A percentile compares a stretch with the other conserved stretches of the same genome.
phyloP scores from a whole-genome alignment of 2,329 filamentous ascomycete genomes.

The Aureobasidium pullulans region DNA sequence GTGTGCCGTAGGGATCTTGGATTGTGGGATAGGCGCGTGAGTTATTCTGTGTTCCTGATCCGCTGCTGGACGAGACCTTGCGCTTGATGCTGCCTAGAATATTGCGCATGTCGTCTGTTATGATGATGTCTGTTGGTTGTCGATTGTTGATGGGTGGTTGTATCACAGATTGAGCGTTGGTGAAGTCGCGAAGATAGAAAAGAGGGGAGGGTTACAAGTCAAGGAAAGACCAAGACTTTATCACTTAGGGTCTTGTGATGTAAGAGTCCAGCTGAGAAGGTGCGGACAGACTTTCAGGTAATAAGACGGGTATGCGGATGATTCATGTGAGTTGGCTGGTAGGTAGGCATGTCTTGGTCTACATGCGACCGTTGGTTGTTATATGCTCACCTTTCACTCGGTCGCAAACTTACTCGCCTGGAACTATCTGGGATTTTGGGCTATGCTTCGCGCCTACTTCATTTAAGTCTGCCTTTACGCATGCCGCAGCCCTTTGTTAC shows the following conservation, averaged over 20 bases:
- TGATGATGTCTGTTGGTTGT: neutral
- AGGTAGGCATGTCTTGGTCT: neutral
- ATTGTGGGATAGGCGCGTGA: neutral
- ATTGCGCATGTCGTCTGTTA: constrained; percentile 1
- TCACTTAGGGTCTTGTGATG: neutral
- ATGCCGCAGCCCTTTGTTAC: neutral
- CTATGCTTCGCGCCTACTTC: neutral
- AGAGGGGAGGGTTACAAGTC: neutral
- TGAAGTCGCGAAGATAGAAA: neutral
- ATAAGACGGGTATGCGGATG: constrained; percentile 6
- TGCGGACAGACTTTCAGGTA: neutral
- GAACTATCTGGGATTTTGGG: neutral
- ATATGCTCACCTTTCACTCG: neutral
- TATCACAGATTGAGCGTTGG: neutral
- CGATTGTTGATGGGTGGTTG: neutral
- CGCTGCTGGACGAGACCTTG: constrained; percentile 6
- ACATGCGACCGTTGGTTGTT: neutral
- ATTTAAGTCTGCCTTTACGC: neutral
- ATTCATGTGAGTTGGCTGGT: neutral
- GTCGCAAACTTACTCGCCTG: neutral
- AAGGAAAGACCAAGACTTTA: neutral
- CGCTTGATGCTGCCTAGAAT: constrained; percentile 8
- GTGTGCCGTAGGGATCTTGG: constrained; percentile 1
- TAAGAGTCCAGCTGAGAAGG: neutral
- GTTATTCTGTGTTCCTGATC: neutral